These are phyloP conservation scores for Aspergillus ustus DNA, from an alignment of 2,329 filamentous ascomycete species.

Conservation along the genomic window DNA sequence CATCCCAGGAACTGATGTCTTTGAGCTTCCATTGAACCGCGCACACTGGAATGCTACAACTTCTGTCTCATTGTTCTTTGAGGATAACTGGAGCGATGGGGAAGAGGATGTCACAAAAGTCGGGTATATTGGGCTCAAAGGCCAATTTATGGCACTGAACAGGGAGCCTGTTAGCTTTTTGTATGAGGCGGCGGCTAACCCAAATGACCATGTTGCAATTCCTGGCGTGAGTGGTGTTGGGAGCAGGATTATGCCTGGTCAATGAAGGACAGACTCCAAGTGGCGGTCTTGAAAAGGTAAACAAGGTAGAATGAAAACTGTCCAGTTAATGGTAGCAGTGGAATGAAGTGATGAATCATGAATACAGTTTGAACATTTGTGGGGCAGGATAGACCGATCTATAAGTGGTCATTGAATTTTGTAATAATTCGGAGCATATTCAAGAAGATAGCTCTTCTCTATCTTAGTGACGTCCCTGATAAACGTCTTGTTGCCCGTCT, in stretches of 20 bases:
- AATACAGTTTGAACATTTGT: background rate
- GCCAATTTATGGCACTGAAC: conserved; percentile 87
- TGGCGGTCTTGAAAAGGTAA: background rate
- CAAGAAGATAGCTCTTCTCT: conserved; percentile 87
- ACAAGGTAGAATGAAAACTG: background rate
- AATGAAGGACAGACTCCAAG: conserved; percentile 32
- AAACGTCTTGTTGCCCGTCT: conserved; percentile 84
- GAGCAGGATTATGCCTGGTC: conserved; percentile 47
- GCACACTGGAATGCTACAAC: conserved; percentile 87
- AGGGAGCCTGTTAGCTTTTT: conserved; percentile 82
- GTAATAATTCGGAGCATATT: conserved; percentile 87
- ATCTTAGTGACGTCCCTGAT: conserved; percentile 93
- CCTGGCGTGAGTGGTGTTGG: conserved; percentile 48
- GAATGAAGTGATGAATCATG: background rate
- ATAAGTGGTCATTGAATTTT: conserved; percentile 52
- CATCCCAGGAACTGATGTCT: conserved; percentile 63
- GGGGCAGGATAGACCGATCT: conserved; percentile 14
- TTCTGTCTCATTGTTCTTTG: conserved; percentile 81
- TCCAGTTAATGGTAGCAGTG: background rate
- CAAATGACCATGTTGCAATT: conserved; percentile 72
- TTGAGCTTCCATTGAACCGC: conserved; percentile 87
- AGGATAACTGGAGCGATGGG: conserved; percentile 83
- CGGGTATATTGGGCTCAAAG: conserved; percentile 88
- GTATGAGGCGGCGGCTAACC: conserved; percentile 94
- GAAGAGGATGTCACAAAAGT: conserved; percentile 80